phyloP scores from a whole-genome alignment of 1,284 basidiomycete species.

The Trametes pubescens region DNA sequence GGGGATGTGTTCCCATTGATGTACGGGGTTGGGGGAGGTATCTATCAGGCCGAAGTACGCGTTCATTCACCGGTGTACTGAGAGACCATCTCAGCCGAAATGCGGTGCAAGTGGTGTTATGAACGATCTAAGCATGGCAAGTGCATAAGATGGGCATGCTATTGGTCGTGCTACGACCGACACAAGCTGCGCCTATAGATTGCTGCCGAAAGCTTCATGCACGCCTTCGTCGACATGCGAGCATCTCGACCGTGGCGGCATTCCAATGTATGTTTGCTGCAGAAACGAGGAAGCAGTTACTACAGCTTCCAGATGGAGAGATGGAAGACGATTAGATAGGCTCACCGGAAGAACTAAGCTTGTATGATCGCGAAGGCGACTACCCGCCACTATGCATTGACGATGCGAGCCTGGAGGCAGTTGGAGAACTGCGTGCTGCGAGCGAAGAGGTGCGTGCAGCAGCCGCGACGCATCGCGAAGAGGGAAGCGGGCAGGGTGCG shows the following conservation, averaged over 20 bases:
- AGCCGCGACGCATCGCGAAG: slow-evolving; percentile 2
- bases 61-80: neutral
- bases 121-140: neutral
- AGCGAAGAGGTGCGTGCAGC: neutral
- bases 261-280: neutral
- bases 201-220: neutral
- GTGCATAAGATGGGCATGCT: neutral
- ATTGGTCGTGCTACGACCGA: neutral
- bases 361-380: slow-evolving; percentile 8
- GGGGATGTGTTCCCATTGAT: slow-evolving; percentile 13
- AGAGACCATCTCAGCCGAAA: neutral
- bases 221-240: neutral
- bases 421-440: neutral
- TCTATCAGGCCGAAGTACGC: neutral
- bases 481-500: neutral
- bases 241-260: neutral
- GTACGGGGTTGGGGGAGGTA: neutral
- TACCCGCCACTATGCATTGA: neutral
- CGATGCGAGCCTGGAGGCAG: neutral
- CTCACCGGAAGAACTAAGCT: slow-evolving; percentile 4
- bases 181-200: neutral
- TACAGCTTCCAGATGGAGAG: neutral
- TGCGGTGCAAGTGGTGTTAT: neutral
- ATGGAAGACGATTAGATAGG: slow-evolving; percentile 10
- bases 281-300: neutral